phyloP scores from a whole-genome alignment of 345 rosid genomes.

The Mangifera indica region DNA sequence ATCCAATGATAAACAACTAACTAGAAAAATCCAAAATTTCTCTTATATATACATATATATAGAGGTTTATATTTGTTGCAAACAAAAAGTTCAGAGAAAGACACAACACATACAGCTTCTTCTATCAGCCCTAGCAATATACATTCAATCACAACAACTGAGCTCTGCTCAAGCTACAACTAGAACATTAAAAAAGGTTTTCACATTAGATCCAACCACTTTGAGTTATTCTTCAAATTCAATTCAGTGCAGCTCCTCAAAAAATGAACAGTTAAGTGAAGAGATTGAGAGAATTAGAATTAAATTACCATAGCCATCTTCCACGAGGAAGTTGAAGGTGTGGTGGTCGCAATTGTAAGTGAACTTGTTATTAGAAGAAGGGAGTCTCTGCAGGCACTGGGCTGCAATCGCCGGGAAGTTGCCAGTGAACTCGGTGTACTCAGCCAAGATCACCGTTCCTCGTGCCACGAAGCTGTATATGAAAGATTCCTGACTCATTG shows the following conservation, averaged over 20 bases:
- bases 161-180: not conserved
- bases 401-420: conserved; percentile 96
- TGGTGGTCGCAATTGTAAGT: conserved; percentile 98
- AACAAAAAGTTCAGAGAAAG: too few species aligned
- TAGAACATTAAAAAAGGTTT: not conserved
- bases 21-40: not conserved
- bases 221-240: not conserved
- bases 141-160: not conserved
- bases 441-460: conserved; percentile 87
- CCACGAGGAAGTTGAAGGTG: conserved; percentile 91
- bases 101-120: not conserved
- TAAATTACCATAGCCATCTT: conserved; percentile 79
- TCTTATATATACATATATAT: not conserved
- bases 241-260: not conserved
- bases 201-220: conserved; percentile 30
- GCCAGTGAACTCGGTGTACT: conserved; percentile 96
- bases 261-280: not conserved
- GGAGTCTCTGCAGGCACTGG: conserved; percentile 86
- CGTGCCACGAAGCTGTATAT: conserved; percentile 97
- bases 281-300: not conserved
- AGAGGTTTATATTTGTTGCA: not conserved
- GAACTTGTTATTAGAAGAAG: conserved; percentile 90
- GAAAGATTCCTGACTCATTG: conserved; percentile 86
- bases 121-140: not conserved
- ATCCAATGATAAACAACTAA: not conserved